Base-by-base conservation (phyloP, 2,329 filamentous ascomycete species). In the Metarhizium brunneum region DNA sequence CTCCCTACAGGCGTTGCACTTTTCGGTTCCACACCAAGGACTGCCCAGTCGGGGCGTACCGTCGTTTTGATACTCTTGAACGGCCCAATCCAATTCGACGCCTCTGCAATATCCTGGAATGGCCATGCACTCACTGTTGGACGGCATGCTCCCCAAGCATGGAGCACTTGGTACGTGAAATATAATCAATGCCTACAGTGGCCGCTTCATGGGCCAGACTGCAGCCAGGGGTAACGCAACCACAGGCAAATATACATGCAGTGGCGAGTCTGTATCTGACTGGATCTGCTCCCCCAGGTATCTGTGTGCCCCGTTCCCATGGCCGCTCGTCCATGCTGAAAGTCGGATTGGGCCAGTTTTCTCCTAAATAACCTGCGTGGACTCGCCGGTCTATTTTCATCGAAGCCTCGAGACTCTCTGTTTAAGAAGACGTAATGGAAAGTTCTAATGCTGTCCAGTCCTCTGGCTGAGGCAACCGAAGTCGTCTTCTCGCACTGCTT, bases 341-440 rank as follows among this genome's bases (percentile, higher is more conserved):
- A 54, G 6, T 11, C 32, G 36, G 4, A 54, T 30, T 48, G 14
- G 43, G 32, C 30, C 14, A 32, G 14, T 18, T 20, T 18, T 55
- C 45, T 36, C 36, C 51, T 50, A 56, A 56, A 58, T 54, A 54
- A 20, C 42, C 45, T 45, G 6, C 45, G 16, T 45, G n/a, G 16
- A 20, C 56, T 55, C 20, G 43, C 51, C 53, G 20, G 50, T 50
- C 35, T 16, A 38, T 29, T 47, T 25, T 36, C 43, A 36, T 20
- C 16, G 45, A 20, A 4, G 29, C 6, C 42, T 18, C n/a, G 36
- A n/a, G 18, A 45, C 36, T 13, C 6, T 14, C 13, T 29, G 30
- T 25, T 25, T 25, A 3, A 25, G 25, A 25, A 25, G 25, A 25
- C 25, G 25, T 25, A 25, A 4, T 25, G 25, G 25, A 25, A 25